A percentile compares a stretch with the other conserved stretches of the same genome.
Conservation (phyloP, 768 basidiomycete species). For the Phanerodontia chrysosporium region DNA sequence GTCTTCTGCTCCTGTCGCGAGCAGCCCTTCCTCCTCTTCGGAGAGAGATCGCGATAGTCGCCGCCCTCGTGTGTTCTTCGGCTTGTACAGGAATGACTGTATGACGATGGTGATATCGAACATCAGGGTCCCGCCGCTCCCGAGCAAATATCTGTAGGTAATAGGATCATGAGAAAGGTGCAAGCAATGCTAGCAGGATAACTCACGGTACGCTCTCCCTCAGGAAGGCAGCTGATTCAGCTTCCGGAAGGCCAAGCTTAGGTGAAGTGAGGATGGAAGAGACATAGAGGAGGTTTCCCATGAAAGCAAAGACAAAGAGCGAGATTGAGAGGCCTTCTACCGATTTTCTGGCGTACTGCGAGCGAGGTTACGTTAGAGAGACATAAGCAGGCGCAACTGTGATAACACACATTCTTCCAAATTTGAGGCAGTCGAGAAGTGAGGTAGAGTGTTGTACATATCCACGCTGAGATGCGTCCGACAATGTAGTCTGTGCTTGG, state of each 20-base stretch:
- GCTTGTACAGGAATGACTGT: slow-evolving; percentile 78
- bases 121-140: slow-evolving; percentile 87
- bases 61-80: slow-evolving; percentile 21
- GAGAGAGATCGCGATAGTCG: slow-evolving; percentile 14
- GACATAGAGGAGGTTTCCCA: slow-evolving; percentile 93
- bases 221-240: slow-evolving; percentile 61
- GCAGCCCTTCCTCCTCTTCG: slow-evolving; percentile 29
- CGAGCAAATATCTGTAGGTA: slow-evolving; percentile 71
- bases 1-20: slow-evolving; percentile 20
- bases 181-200: background rate
- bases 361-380: too few relatives aligned
- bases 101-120: slow-evolving; percentile 91
- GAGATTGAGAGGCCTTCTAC: slow-evolving; percentile 94
- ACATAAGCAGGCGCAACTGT: background rate
- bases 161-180: background rate
- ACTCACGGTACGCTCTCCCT: slow-evolving; percentile 84
- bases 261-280: slow-evolving; percentile 83
- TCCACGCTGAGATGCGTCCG: slow-evolving; percentile 92
- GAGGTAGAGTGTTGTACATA: slow-evolving; percentile 88
- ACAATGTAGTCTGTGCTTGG: slow-evolving; percentile 55
- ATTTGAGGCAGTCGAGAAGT: slow-evolving; percentile 95
- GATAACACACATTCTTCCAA: slow-evolving; percentile 89
- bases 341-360: slow-evolving; percentile 81
- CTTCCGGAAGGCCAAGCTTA: slow-evolving; percentile 49
- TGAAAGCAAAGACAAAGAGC: slow-evolving; percentile 89